Conservation (phyloP, 257 asterid genomes). For the Plantago ovata region DNA sequence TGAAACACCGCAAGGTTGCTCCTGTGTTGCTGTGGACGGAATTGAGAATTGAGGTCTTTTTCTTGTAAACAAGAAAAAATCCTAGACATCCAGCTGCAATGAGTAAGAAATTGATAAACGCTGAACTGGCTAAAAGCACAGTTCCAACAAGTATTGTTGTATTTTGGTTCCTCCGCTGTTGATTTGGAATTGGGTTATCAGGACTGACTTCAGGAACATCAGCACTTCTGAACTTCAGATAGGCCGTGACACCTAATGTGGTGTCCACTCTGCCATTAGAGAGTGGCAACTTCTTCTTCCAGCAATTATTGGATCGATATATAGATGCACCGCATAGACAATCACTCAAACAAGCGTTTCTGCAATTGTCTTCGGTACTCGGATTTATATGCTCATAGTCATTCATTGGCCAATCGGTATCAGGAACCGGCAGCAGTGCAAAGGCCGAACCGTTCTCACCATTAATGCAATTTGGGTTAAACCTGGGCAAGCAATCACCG, state of each 20-base stretch:
- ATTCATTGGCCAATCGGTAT: slow-evolving; percentile 33
- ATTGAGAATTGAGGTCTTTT: slow-evolving; percentile 10
- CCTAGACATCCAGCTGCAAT: not conserved
- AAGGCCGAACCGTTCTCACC: slow-evolving; percentile 10
- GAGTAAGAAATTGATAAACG: not conserved
- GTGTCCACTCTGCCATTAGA: slow-evolving; percentile 30
- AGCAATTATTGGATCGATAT: slow-evolving; percentile 20
- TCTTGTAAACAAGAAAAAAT: slow-evolving; percentile 12
- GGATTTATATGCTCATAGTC: slow-evolving; percentile 30
- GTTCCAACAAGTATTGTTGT: slow-evolving; percentile 26
- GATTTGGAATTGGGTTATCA: not conserved
- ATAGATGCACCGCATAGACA: slow-evolving; percentile 42
- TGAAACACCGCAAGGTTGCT: slow-evolving; percentile 1
- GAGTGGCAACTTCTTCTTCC: slow-evolving; percentile 43
- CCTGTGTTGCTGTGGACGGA: not conserved
- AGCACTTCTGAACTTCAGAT: not conserved
- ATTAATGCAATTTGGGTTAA: slow-evolving; percentile 22
- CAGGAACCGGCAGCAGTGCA: slow-evolving; percentile 1
- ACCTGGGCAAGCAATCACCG: slow-evolving; percentile 37
- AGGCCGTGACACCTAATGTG: not conserved
- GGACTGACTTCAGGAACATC: slow-evolving; percentile 5
- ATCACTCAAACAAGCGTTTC: slow-evolving; percentile 28
- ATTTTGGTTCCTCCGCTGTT: slow-evolving; percentile 14
- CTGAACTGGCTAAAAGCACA: slow-evolving; percentile 24
- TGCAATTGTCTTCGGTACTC: slow-evolving; percentile 17